Base-by-base conservation (phyloP, 371 early-diverging fungal species). In the Dichotomocladium elegans region DNA sequence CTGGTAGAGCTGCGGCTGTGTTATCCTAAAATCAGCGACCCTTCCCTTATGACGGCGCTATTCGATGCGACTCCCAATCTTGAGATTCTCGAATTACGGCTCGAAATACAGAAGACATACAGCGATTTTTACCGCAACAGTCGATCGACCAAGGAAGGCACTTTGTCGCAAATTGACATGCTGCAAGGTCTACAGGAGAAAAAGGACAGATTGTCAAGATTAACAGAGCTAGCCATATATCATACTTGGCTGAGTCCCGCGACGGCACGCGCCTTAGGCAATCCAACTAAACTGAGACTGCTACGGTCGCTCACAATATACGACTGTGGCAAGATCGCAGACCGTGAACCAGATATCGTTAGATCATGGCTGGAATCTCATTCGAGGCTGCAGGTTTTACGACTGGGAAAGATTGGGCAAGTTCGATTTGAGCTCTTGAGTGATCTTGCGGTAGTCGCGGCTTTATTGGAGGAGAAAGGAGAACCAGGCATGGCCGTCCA, bases 1-100 rank as follows among this genome's bases (percentile, higher is more conserved):
- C 41, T 61, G 22, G 48, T 51, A 1, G 61, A 61, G 22, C 49
- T 61, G 11, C 47, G 61, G 8, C 44, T 61, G 0, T 61, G 61
- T 25, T 56, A 50, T 48, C 57, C 61, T 5, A n/a, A 21, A 17
- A n/a, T 37, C 12, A n/a, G 21, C 21, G 37, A 37, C 15, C 37
- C 37, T 37, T n/a, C n/a, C n/a, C 8, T 9, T 2, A 21, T 61
- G 26, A 48, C 57, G n/a, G 6, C n/a, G 3, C 45, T 55, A 17
- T 44, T 61, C 10, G 15, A 29, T 25, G 27, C 52, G 7, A 26
- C 45, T 8, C 41, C 46, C 9, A 35, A 51, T 6, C 31, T 61
- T 8, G 27, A 53, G 14, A 53, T 61, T 8, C 33, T 61, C 11
- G 61, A 61, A 31, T 50, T 61, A 11, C 57, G 61, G 2, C 29